Conservation (phyloP, 768 basidiomycete genomes). For the Hirschioporus abietinus region DNA sequence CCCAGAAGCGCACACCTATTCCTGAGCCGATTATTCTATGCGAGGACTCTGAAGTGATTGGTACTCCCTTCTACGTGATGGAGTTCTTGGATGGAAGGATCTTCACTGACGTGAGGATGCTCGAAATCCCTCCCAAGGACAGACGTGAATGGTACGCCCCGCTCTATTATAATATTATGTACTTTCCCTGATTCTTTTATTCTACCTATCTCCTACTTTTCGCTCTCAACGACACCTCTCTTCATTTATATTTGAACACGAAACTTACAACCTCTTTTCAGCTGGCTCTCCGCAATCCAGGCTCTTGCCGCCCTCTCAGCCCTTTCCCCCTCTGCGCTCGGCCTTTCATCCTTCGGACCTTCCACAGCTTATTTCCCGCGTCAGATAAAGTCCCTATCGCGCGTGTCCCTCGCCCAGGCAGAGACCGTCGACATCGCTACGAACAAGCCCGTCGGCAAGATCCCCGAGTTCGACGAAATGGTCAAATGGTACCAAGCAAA, state of each 20-base stretch:
- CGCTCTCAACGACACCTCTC: neutral
- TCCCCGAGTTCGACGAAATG: slow-evolving; percentile 71
- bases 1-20: slow-evolving; percentile 64
- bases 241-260: neutral
- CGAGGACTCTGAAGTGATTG: slow-evolving; percentile 69
- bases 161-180: neutral
- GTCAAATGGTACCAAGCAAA: slow-evolving; percentile 70
- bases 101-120: slow-evolving; percentile 81
- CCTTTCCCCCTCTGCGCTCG: slow-evolving; percentile 58
- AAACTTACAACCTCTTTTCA: slow-evolving; percentile 22
- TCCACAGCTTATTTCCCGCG: slow-evolving; percentile 83
- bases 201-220: neutral
- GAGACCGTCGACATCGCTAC: slow-evolving; percentile 62
- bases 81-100: slow-evolving; percentile 92
- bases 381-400: slow-evolving; percentile 85
- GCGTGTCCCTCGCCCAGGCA: slow-evolving; percentile 77
- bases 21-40: slow-evolving; percentile 83
- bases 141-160: slow-evolving; percentile 62
- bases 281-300: slow-evolving; percentile 74
- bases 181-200: neutral
- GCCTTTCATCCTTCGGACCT: slow-evolving; percentile 68
- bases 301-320: slow-evolving; percentile 65
- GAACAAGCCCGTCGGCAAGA: slow-evolving; percentile 51
- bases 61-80: slow-evolving; percentile 95
- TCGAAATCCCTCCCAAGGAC: slow-evolving; percentile 55